Percentiles rank a stretch among this genome's conserved stretches.
Evolutionary conservation across 371 early-diverging fungal genomes (phyloP).

Genomic region (Dinochytrium kinnereticum): DNA sequence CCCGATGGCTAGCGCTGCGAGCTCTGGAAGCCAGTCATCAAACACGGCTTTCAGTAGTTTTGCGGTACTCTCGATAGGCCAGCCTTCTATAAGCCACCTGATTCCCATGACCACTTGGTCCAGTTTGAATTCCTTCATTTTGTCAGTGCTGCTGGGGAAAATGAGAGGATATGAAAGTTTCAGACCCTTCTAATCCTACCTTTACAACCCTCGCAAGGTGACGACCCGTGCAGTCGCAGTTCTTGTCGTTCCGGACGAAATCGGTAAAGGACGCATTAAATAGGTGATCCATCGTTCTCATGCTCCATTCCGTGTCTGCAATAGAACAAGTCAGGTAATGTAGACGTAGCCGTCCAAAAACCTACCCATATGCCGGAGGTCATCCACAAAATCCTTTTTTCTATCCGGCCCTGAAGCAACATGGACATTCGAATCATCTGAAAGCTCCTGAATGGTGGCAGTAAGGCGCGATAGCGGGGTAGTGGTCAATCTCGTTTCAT

Average conservation of each 20-base stretch:
- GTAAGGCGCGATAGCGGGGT: neutral
- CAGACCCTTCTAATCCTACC: slow-evolving; percentile 13
- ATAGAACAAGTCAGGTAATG: neutral
- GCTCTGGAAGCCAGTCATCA: slow-evolving; percentile 49
- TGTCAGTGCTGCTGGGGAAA: neutral
- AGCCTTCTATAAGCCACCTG: slow-evolving; percentile 46
- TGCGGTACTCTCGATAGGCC: slow-evolving; percentile 39
- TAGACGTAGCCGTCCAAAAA: neutral
- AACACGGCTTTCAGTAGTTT: slow-evolving; percentile 37
- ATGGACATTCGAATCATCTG: neutral
- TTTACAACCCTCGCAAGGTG: slow-evolving; percentile 43
- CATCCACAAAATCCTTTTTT: slow-evolving; percentile 23
- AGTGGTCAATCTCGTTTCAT: too few species aligned
- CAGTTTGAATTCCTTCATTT: slow-evolving; percentile 40
- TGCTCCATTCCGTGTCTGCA: slow-evolving; percentile 46
- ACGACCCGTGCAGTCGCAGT: slow-evolving; percentile 44
- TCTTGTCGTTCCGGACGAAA: slow-evolving; percentile 43
- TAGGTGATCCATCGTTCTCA: slow-evolving; percentile 49
- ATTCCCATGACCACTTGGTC: slow-evolving; percentile 44
- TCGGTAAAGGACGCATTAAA: slow-evolving; percentile 47
- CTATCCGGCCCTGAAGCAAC: neutral
- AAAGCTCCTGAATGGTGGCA: neutral
- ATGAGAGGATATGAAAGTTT: neutral
- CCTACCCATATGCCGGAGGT: slow-evolving; percentile 30
- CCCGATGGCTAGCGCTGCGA: slow-evolving; percentile 40